phyloP scores from a whole-genome alignment of 1,284 basidiomycete genomes.

The Ceratobasidium sp. region DNA sequence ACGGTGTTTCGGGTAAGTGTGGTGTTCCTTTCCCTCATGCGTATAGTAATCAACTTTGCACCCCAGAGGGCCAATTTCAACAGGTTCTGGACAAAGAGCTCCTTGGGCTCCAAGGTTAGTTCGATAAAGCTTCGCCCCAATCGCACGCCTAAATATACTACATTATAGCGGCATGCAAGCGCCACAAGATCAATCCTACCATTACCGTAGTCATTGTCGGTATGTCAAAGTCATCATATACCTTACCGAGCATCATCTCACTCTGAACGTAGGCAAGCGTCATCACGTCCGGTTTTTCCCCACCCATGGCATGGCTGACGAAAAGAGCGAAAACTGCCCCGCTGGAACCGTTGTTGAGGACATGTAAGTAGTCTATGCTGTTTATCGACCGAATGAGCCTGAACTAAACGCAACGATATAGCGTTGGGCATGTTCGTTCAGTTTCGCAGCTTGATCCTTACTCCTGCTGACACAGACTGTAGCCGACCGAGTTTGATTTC shows the following conservation, averaged over 20 bases:
- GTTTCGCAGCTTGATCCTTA: neutral
- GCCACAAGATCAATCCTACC: slow-evolving; percentile 34
- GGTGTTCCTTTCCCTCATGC: neutral
- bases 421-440: slow-evolving; percentile 1
- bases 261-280: slow-evolving; percentile 40
- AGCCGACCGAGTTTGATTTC: slow-evolving; percentile 44
- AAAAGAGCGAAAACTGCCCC: slow-evolving; percentile 37
- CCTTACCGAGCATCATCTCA: neutral
- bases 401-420: neutral
- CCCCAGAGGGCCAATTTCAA: slow-evolving; percentile 27
- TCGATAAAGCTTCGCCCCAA: neutral
- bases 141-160: neutral
- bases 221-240: neutral
- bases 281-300: slow-evolving; percentile 43
- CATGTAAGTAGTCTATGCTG: neutral
- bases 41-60: slow-evolving; percentile 15
- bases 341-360: slow-evolving; percentile 39
- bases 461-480: slow-evolving; percentile 4
- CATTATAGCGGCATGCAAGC: slow-evolving; percentile 33
- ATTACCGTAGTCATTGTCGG: slow-evolving; percentile 43
- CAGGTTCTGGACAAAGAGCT: slow-evolving; percentile 24
- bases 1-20: slow-evolving; percentile 39
- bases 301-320: slow-evolving; percentile 12
- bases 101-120: neutral
- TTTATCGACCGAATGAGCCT: neutral